phyloP scores from a whole-genome alignment of 1,284 basidiomycete genomes.

The Sanghuangporus sanghuang region DNA sequence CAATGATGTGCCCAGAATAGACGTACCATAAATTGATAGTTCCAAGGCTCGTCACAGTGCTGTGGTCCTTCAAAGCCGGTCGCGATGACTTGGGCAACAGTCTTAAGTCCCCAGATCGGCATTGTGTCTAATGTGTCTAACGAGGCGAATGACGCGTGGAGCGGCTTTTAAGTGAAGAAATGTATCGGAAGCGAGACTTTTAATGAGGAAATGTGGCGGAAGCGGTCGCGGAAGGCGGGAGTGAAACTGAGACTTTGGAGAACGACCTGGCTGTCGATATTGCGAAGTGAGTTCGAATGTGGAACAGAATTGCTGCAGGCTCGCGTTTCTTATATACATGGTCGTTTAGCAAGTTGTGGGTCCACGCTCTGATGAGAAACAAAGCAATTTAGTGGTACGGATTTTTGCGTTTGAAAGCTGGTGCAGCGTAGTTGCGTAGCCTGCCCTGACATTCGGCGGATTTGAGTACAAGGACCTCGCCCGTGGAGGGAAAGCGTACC shows the following conservation, averaged over 20 bases:
- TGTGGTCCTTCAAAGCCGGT: constrained; percentile 19
- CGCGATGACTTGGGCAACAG: constrained; percentile 19
- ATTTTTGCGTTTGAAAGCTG: not conserved
- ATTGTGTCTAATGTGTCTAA: constrained; percentile 7
- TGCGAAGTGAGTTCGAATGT: not conserved
- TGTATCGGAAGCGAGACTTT: not conserved
- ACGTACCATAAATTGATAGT: constrained; percentile 16
- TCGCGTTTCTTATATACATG: constrained; percentile 4
- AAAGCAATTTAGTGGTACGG: not conserved
- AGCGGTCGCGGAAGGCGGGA: not conserved
- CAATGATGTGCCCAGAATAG: not conserved
- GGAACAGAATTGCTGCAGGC: not conserved
- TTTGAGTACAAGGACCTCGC: constrained; percentile 14
- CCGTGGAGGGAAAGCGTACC: not conserved
- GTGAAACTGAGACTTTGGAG: constrained; percentile 8
- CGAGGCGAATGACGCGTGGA: not conserved
- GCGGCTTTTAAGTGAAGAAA: not conserved
- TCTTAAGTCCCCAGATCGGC: constrained; percentile 19
- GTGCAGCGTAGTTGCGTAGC: not conserved
- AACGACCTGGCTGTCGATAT: not conserved
- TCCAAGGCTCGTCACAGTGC: constrained; percentile 18
- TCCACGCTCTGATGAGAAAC: constrained; percentile 8
- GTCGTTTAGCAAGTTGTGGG: not conserved
- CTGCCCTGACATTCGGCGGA: constrained; percentile 3
- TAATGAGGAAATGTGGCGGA: constrained; percentile 8